Conservation (phyloP, 352 stramenopile species). For the Phytophthora hybrid region DNA sequence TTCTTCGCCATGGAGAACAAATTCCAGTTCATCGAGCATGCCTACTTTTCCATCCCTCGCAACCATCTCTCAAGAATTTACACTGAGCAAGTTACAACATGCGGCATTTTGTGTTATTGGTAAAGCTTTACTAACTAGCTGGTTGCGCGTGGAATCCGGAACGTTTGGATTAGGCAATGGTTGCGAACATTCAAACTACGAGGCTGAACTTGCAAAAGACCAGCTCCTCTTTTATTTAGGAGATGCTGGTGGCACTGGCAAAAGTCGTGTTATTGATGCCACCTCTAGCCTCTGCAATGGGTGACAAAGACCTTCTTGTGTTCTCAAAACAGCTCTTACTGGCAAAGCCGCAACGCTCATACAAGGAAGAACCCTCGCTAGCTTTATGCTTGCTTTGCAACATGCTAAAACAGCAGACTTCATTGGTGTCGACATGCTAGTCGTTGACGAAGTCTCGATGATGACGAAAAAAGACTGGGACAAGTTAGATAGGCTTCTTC, state of each 20-base stretch:
- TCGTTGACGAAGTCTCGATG: slow-evolving; percentile 19
- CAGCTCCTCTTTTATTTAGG: slow-evolving; percentile 6
- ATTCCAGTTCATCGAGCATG: too few species aligned
- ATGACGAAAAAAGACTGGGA: slow-evolving; percentile 7
- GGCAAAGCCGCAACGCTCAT: slow-evolving; percentile 11
- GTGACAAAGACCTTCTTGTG: background rate
- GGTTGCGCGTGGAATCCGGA: too few species aligned
- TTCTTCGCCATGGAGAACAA: too few species aligned
- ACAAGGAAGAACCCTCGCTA: slow-evolving; percentile 10
- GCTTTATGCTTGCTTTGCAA: slow-evolving; percentile 12
- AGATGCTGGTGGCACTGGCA: background rate
- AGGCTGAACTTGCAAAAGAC: background rate
- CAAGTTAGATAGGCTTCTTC: slow-evolving; percentile 11
- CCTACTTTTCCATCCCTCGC: too few species aligned
- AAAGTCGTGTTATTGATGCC: slow-evolving; percentile 1
- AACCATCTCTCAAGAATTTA: too few species aligned
- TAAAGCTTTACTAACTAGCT: too few species aligned
- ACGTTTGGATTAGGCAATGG: too few species aligned
- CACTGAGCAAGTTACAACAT: too few species aligned
- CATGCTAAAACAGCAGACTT: slow-evolving; percentile 4
- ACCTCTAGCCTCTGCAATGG: background rate
- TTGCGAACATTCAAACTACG: background rate
- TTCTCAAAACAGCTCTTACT: slow-evolving; percentile 13
- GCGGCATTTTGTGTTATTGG: too few species aligned
- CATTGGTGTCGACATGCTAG: slow-evolving; percentile 13